Evolutionary conservation across 495 filamentous ascomycete species (phyloP).

Genomic region (Aspergillus mulundensis): DNA sequence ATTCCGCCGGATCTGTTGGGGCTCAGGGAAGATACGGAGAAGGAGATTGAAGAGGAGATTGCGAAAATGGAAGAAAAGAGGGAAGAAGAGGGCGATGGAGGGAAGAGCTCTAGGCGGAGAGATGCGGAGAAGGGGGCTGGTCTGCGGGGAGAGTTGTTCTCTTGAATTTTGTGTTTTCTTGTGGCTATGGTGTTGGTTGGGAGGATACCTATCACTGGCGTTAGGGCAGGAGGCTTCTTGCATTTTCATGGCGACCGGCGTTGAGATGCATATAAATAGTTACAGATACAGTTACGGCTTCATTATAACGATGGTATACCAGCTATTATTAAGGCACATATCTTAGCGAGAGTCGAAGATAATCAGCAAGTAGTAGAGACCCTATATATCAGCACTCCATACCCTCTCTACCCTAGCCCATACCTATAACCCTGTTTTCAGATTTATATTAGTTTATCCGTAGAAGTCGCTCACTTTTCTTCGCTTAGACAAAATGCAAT

Average conservation of each 20-base stretch:
- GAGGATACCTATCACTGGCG: neutral
- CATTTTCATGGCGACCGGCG: slow-evolving; percentile 8
- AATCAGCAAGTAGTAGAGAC: slow-evolving; percentile 1
- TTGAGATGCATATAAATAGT: neutral
- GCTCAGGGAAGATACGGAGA: slow-evolving; percentile 74
- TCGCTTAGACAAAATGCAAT: slow-evolving; percentile 22
- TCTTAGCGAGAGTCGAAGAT: neutral
- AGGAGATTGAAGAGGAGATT: slow-evolving; percentile 66
- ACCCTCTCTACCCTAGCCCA: neutral
- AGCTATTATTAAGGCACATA: neutral
- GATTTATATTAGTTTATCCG: slow-evolving; percentile 1
- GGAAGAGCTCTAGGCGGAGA: slow-evolving; percentile 28
- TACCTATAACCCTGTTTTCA: slow-evolving; percentile 5
- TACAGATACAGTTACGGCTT: neutral
- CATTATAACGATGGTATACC: neutral
- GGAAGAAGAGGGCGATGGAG: slow-evolving; percentile 37
- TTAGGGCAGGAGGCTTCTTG: neutral
- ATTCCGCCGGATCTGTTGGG: slow-evolving; percentile 75
- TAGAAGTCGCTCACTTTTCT: slow-evolving; percentile 8
- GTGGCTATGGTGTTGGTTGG: neutral
- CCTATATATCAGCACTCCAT: neutral
- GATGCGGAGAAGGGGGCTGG: slow-evolving; percentile 43
- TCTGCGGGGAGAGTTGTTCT: slow-evolving; percentile 39
- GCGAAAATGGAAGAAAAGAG: slow-evolving; percentile 54
- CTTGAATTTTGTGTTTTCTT: slow-evolving; percentile 12